phyloP scores from a whole-genome alignment of 257 asterid species.

The Nicotiana undulata region DNA sequence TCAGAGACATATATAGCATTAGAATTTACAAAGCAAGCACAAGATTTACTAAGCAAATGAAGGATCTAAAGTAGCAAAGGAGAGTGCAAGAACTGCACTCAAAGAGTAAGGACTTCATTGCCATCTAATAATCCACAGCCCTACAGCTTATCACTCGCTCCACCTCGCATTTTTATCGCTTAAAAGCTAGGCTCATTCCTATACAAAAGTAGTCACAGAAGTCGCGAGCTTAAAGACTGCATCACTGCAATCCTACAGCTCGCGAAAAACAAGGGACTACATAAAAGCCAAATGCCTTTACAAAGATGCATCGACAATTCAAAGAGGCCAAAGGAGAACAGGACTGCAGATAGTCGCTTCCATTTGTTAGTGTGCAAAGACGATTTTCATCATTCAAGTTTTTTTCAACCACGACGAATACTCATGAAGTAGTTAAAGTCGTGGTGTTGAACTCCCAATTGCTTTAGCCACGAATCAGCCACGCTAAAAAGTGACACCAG shows the following conservation, averaged over 20 bases:
- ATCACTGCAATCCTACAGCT: not conserved
- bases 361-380: not conserved
- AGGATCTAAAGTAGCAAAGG: not conserved
- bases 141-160: not conserved
- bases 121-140: not conserved
- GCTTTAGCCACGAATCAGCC: conserved; percentile 97
- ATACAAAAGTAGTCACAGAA: not conserved
- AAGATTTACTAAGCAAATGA: not conserved
- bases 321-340: not conserved
- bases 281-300: not conserved
- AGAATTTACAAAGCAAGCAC: not conserved
- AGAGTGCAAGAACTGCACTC: not conserved
- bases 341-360: not conserved
- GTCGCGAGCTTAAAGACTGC: not conserved
- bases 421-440: conserved; percentile 80
- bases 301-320: not conserved
- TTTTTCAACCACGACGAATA: conserved; percentile 39
- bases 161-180: not conserved
- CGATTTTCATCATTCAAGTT: not conserved
- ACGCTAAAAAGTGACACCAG: conserved; percentile 60
- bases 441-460: conserved; percentile 77
- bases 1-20: not conserved
- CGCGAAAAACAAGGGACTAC: not conserved
- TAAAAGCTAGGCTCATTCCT: not conserved
- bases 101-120: not conserved